Evolutionary conservation across 2,329 filamentous ascomycete species (phyloP).

Genomic region (Botrytis pseudocinerea): DNA sequence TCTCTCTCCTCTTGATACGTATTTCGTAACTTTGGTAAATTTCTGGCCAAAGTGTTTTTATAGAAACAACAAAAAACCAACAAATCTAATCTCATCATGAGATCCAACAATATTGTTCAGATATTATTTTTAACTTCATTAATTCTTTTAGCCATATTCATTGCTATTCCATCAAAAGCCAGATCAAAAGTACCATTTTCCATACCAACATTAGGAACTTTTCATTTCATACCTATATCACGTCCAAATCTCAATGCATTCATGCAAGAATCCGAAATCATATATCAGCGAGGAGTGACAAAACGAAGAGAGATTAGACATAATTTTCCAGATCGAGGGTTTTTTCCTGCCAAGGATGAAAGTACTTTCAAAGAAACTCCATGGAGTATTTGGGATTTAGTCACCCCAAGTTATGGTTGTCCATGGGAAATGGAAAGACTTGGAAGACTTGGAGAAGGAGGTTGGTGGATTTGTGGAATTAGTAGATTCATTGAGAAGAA

Average conservation of each 20-base stretch:
- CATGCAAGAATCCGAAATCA: conserved; percentile 13
- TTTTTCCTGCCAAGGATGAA: conserved; percentile 34
- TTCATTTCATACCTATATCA: conserved; percentile 20
- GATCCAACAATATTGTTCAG: conserved; percentile 10
- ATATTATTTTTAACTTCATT: conserved; percentile 2
- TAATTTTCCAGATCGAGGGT: conserved; percentile 6
- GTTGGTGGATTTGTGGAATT: conserved; percentile 48
- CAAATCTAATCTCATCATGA: neutral
- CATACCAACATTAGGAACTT: neutral
- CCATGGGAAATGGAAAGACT: conserved; percentile 46
- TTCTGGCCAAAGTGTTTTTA: neutral
- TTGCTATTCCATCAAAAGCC: neutral
- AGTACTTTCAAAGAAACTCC: conserved; percentile 35
- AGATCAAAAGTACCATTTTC: conserved; percentile 6
- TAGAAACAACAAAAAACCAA: neutral
- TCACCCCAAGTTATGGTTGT: conserved; percentile 45
- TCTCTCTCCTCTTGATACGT: neutral
- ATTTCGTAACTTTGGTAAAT: neutral
- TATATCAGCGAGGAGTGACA: conserved; percentile 7
- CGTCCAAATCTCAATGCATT: conserved; percentile 16
- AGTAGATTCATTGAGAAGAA: conserved; percentile 40
- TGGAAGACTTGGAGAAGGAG: conserved; percentile 45
- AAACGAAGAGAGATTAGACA: conserved; percentile 16
- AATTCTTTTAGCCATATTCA: conserved; percentile 2
- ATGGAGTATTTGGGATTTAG: conserved; percentile 46